A percentile compares a stretch with the other conserved stretches of the same genome.
These are phyloP conservation scores for Yamadazyma siamensis DNA, from an alignment of 1,139 yeast species.

Conservation along the genomic window DNA sequence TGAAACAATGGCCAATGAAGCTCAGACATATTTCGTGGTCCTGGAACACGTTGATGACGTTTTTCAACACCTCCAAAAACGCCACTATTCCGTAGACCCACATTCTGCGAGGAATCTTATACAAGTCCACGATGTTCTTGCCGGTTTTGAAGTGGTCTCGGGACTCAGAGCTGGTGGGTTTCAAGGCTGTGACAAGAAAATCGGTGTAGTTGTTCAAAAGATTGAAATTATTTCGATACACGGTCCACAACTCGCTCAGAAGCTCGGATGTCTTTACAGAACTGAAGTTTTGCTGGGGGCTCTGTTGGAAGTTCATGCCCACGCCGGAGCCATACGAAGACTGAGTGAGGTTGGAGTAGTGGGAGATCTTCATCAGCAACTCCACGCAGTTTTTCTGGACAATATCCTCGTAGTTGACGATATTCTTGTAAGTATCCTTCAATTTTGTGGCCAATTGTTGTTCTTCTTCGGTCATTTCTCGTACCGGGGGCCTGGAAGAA, in stretches of 20 bases:
- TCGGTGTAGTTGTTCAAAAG: conserved; percentile 68
- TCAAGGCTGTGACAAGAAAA: conserved; percentile 64
- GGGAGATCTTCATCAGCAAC: conserved; percentile 48
- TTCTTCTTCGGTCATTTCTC: conserved; percentile 59
- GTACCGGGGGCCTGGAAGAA: conserved; percentile 8
- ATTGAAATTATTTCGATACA: conserved; percentile 63
- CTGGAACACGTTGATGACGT: conserved; percentile 57
- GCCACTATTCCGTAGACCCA: conserved; percentile 85
- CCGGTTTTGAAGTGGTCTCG: conserved; percentile 59
- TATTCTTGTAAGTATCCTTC: conserved; percentile 70
- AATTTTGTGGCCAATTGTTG: conserved; percentile 66
- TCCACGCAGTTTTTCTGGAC: conserved; percentile 67
- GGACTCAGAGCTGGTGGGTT: conserved; percentile 51
- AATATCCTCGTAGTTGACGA: conserved; percentile 63
- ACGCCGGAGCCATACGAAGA: conserved; percentile 11
- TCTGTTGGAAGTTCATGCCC: conserved; percentile 7
- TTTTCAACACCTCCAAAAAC: conserved; percentile 73
- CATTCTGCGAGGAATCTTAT: conserved; percentile 71
- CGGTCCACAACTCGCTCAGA: conserved; percentile 65
- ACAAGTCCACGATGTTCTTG: conserved; percentile 67
- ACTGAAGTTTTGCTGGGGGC: conserved; percentile 4
- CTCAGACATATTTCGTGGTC: conserved; percentile 49
- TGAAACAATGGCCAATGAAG: conserved; percentile 48
- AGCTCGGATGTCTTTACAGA: conserved; percentile 44
- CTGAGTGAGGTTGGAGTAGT: conserved; percentile 31